phyloP scores from a whole-genome alignment of 768 basidiomycete genomes.

The Leccinum uliginosum region DNA sequence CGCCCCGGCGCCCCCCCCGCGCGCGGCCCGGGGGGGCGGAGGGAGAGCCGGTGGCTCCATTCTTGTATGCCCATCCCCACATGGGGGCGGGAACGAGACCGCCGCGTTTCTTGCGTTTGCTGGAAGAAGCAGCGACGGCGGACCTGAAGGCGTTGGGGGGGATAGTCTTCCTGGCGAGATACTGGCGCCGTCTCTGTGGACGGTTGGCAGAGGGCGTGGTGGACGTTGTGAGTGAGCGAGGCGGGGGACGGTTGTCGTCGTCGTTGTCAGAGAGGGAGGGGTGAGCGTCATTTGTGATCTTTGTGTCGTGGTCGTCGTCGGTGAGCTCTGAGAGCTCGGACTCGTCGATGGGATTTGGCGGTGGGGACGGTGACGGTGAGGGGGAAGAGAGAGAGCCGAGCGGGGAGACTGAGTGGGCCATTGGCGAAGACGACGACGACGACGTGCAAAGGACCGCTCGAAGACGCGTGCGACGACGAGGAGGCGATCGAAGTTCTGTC shows the following conservation, averaged over 20 bases:
- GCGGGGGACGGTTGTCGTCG: constrained; percentile 13
- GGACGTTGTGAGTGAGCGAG: constrained; percentile 13
- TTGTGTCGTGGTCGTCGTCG: constrained; percentile 67
- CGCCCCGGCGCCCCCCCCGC: no score
- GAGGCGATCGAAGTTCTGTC: constrained; percentile 16
- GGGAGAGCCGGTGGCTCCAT: constrained; percentile 23
- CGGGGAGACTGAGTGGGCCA: constrained; percentile 32
- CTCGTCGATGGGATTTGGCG: constrained; percentile 40
- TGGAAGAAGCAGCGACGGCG: constrained; percentile 9
- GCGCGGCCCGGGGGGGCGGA: constrained; percentile 7
- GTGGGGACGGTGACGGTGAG: constrained; percentile 64
- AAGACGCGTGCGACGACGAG: constrained; percentile 21
- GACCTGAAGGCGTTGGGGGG: constrained; percentile 3
- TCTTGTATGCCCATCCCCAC: constrained; percentile 81
- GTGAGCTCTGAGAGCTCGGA: constrained; percentile 83
- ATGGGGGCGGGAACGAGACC: constrained; percentile 74
- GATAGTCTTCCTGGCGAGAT: constrained; percentile 5
- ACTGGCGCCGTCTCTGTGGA: constrained; percentile 10
- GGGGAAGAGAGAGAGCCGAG: constrained; percentile 66
- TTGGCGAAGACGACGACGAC: constrained; percentile 1
- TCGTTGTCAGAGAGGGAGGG: constrained; percentile 25
- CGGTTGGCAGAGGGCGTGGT: not conserved
- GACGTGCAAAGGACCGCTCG: constrained; percentile 2
- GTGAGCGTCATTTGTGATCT: constrained; percentile 29
- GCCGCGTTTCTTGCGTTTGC: constrained; percentile 50